phyloP scores from a whole-genome alignment of 78 protist species.

The Dictyostelium capitatum region DNA sequence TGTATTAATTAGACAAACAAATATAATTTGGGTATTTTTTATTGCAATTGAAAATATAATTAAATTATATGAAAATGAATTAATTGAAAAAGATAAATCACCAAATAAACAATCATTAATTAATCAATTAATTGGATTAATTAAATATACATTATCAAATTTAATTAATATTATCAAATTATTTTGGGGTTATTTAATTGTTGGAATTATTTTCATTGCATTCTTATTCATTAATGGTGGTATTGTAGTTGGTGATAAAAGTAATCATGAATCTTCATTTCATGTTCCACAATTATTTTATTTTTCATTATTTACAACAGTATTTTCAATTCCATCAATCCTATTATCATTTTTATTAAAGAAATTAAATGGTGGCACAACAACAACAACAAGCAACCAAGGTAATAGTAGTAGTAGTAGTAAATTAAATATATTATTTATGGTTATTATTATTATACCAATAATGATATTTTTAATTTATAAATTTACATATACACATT shows the following conservation, averaged over 20 bases:
- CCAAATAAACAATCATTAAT: neutral
- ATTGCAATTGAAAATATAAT: conserved; percentile 14
- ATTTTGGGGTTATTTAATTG: conserved; percentile 36
- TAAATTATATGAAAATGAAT: neutral
- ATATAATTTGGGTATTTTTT: conserved; percentile 70
- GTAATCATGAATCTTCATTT: conserved; percentile 69
- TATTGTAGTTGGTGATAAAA: conserved; percentile 72
- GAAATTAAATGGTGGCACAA: neutral
- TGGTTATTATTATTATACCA: neutral
- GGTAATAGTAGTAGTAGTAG: neutral
- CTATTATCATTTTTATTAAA: neutral
- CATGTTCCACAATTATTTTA: conserved; percentile 57
- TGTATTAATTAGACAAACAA: conserved; percentile 60
- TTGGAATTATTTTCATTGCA: conserved; percentile 33
- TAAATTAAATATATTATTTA: neutral
- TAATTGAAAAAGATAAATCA: neutral
- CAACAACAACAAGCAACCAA: neutral
- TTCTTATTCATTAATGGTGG: conserved; percentile 30
- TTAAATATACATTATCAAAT: conserved; percentile 17
- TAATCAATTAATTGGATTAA: neutral
- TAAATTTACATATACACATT: conserved; percentile 47
- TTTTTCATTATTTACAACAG: neutral
- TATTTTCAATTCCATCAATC: conserved; percentile 27
- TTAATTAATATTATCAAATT: neutral
- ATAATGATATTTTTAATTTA: neutral